A percentile compares a stretch with the other conserved stretches of the same genome.
These are phyloP conservation scores for Blastocrithidia nonstop DNA, from an alignment of 208 protist species.

Conservation along the genomic window DNA sequence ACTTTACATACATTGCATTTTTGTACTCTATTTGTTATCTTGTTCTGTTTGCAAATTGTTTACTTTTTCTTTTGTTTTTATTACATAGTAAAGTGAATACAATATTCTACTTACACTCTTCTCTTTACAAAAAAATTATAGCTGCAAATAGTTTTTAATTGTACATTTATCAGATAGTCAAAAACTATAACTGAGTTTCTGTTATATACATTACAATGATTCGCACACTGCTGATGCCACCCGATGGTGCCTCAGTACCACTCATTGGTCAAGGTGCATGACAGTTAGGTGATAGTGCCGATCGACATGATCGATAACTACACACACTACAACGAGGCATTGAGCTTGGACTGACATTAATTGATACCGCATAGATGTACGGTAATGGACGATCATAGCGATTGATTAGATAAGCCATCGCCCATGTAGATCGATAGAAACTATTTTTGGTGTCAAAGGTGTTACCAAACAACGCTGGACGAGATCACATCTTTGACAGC, in stretches of 20 bases:
- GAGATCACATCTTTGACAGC: constrained; percentile 39
- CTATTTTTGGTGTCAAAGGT: constrained; percentile 88
- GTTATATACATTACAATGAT: not conserved
- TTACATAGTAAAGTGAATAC: too few species aligned
- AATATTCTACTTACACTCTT: too few species aligned
- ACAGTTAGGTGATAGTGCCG: constrained; percentile 17
- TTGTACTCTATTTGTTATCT: too few species aligned
- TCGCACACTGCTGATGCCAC: constrained; percentile 9
- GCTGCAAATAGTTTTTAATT: too few species aligned
- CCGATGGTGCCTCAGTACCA: constrained; percentile 10
- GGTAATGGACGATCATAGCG: constrained; percentile 22
- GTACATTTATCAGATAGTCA: too few species aligned
- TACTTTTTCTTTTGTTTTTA: too few species aligned
- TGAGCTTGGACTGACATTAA: constrained; percentile 17
- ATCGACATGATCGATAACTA: constrained; percentile 8
- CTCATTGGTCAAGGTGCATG: constrained; percentile 25
- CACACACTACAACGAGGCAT: constrained; percentile 16
- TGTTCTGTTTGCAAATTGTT: too few species aligned
- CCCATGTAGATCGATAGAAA: constrained; percentile 31
- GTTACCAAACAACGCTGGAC: constrained; percentile 73
- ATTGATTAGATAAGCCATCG: constrained; percentile 21
- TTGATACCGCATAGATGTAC: constrained; percentile 43
- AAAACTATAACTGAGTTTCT: too few species aligned
- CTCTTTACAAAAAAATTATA: too few species aligned
- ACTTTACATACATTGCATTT: too few species aligned